Conservation (phyloP, 805 yeast species). For the Candida orba region DNA sequence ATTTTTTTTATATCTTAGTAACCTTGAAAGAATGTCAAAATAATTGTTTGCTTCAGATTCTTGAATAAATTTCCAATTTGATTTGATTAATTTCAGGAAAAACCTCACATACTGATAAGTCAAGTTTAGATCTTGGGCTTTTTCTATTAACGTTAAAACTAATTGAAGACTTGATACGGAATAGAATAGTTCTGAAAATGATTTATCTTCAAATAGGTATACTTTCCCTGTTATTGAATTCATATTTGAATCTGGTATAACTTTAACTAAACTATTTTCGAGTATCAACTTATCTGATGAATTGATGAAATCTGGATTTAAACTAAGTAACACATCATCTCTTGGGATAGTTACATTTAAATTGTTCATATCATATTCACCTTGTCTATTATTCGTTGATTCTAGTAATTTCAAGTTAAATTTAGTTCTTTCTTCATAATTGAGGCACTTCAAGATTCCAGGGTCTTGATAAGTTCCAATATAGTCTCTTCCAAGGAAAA, state of each 20-base stretch:
- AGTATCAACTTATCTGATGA: not conserved
- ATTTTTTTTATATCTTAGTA: constrained; percentile 39
- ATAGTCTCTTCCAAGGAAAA: constrained; percentile 43
- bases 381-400: constrained; percentile 18
- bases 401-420: constrained; percentile 31
- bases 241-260: not conserved
- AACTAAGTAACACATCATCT: constrained; percentile 13
- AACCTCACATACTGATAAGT: constrained; percentile 31
- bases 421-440: constrained; percentile 29
- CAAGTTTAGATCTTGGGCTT: constrained; percentile 28
- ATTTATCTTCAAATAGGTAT: constrained; percentile 1
- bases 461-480: constrained; percentile 35
- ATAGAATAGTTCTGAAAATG: constrained; percentile 18
- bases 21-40: constrained; percentile 47
- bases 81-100: constrained; percentile 36
- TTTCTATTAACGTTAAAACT: constrained; percentile 39
- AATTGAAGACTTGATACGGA: constrained; percentile 46
- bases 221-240: constrained; percentile 9
- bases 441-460: constrained; percentile 33
- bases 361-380: constrained; percentile 14
- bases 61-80: constrained; percentile 42
- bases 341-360: constrained; percentile 13
- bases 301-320: constrained; percentile 11
- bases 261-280: not conserved
- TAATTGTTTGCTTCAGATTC: constrained; percentile 59